Percentiles rank a stretch among this genome's conserved stretches.
phyloP scores from a whole-genome alignment of 73 alveolate genomes.

The Halteria grandinella region DNA sequence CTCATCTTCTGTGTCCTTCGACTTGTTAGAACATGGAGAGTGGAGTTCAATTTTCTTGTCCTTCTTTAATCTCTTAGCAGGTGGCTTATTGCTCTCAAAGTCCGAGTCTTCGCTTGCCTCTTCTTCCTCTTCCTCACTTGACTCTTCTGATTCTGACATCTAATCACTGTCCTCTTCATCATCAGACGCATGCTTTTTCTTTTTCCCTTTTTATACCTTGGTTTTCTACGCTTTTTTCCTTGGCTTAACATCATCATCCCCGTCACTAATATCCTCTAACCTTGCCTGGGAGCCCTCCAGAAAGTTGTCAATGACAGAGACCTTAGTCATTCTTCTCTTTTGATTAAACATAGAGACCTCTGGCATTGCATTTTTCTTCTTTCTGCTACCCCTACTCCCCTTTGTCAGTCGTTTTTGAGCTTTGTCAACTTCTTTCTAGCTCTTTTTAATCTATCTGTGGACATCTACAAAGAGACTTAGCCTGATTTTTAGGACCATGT shows the following conservation, averaged over 20 bases:
- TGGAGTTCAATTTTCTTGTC: neutral
- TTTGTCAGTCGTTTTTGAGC: too few species aligned
- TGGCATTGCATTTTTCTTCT: too few species aligned
- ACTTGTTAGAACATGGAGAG: neutral
- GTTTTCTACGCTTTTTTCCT: neutral
- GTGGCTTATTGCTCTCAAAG: neutral
- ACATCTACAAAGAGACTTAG: constrained; percentile 37
- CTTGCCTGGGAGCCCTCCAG: constrained; percentile 11
- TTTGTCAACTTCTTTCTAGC: too few species aligned
- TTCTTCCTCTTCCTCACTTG: neutral
- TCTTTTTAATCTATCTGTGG: constrained; percentile 7
- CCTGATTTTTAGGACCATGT: constrained; percentile 20
- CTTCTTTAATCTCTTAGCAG: neutral
- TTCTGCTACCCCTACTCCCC: too few species aligned
- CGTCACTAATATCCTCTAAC: neutral
- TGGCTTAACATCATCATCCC: neutral
- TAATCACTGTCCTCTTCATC: constrained; percentile 4
- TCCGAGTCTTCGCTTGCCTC: neutral
- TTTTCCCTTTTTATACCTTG: constrained; percentile 1
- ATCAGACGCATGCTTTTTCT: neutral
- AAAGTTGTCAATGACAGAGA: constrained; percentile 6
- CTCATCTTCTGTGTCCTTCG: neutral
- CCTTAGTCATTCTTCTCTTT: constrained; percentile 19
- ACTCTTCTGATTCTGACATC: too few species aligned
- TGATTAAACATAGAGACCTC: too few species aligned